Conservation (phyloP, 129 eudicot genomes). For the Saposhnikovia divaricata region DNA sequence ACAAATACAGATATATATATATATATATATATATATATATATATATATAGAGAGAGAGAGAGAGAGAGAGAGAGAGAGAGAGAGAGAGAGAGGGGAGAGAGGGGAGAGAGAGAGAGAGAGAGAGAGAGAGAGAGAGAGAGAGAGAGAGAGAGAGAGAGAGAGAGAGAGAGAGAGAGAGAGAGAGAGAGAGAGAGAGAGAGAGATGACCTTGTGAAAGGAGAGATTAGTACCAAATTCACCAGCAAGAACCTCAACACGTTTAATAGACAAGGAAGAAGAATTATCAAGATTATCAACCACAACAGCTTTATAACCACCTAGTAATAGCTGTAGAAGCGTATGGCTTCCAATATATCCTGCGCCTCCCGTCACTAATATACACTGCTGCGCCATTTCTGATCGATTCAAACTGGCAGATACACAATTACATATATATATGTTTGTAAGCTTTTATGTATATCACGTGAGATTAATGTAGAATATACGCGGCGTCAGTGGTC, state of each 20-base stretch:
- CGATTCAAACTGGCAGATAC: neutral
- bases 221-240: slow-evolving; percentile 53
- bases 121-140: neutral
- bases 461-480: neutral
- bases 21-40: no score
- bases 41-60: no score
- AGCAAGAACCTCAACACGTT: slow-evolving; percentile 66
- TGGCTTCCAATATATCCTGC: slow-evolving; percentile 95
- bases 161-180: neutral
- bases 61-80: no score
- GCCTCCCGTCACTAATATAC: slow-evolving; percentile 80
- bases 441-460: no score
- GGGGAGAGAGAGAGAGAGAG: neutral
- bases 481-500: neutral
- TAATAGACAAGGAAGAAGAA: slow-evolving; percentile 52
- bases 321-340: slow-evolving; percentile 64
- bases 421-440: neutral
- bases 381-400: slow-evolving; percentile 32
- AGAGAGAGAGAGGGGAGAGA: neutral
- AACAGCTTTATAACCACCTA: slow-evolving; percentile 63
- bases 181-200: neutral
- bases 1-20: neutral
- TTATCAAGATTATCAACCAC: slow-evolving; percentile 78
- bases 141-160: neutral
- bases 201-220: slow-evolving; percentile 56